Conservation (phyloP, 768 basidiomycete species). For the Phaffia tasmanica region DNA sequence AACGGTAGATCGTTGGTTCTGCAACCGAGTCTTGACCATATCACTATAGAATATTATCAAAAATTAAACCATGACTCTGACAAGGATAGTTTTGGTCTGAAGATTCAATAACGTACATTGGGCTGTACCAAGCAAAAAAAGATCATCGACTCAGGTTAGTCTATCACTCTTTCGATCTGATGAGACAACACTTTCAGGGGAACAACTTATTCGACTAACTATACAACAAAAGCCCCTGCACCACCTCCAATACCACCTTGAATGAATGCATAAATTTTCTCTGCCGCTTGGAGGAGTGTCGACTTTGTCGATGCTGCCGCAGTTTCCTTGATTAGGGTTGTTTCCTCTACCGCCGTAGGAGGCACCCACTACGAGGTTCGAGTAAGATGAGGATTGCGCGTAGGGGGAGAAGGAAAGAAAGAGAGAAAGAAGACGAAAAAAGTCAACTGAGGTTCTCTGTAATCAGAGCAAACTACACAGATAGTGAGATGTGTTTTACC, state of each 20-base stretch:
- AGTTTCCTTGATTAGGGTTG: constrained; percentile 32
- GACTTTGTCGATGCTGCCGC: constrained; percentile 28
- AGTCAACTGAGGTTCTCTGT: too few species aligned
- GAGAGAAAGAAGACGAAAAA: too few species aligned
- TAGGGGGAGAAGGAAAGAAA: neutral
- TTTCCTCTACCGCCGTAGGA: constrained; percentile 30
- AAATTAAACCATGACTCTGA: neutral
- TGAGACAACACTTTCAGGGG: constrained; percentile 32
- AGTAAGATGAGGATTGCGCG: neutral
- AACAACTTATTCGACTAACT: neutral
- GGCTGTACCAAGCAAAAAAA: constrained; percentile 41
- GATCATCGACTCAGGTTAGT: neutral
- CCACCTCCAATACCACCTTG: constrained; percentile 85
- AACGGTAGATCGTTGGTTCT: constrained; percentile 88
- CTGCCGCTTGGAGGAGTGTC: constrained; percentile 40
- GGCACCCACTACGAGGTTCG: constrained; percentile 15
- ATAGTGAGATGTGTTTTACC: constrained; percentile 25
- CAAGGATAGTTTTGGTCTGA: neutral
- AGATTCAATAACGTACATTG: constrained; percentile 17
- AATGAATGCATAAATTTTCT: constrained; percentile 74
- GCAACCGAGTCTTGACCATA: constrained; percentile 54
- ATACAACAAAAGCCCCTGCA: constrained; percentile 49
- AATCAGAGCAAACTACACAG: neutral
- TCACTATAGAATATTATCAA: constrained; percentile 36
- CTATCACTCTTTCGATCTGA: constrained; percentile 53